Base-by-base conservation (phyloP, 495 filamentous ascomycete genomes). In the Collariella sp. region DNA sequence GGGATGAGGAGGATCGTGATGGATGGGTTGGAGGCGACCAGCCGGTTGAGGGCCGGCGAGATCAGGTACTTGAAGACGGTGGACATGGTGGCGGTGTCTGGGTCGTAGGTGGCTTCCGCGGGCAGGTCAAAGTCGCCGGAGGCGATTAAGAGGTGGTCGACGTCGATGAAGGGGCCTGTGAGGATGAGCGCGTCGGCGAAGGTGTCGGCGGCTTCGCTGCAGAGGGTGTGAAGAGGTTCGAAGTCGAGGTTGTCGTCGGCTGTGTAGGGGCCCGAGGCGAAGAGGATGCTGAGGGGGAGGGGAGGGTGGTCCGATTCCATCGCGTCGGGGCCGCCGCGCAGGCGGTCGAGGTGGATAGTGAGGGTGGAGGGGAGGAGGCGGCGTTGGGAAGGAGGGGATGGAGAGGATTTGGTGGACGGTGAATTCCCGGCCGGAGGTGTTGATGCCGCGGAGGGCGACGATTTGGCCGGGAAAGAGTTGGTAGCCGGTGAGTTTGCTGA, bases 401-500 rank as follows among this genome's bases (percentile, higher is more conserved):
- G 82, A 72, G 5, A 97, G 76, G 11, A 91, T 69, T 60, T 96
- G 83, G 22, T 78, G 81, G 39, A 95, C 88, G 0, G 82, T 78
- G 58, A 98, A 96, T 53, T 87, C 85, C 20, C 84, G 79, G 5
- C 91, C 91, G 15, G 86, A 87, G 6, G 89, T 83, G 62, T 97
- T 97, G 62, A 85, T 86, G 9, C 93, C 93, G 35, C 78, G 76
- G 15, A 96, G 71, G 9, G 91, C 93, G 18, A 94, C 86, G 44
- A 96, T 95, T 64, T 96, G 89, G 16, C 93, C 93, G 0, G 91
- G 91, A 69, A 98, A 96, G 75, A 97, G 89, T 56, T 89, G 86
- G 70, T 83, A 87, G 5, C 80, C 79, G 2, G 75, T 70, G 1
- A 95, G 58, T 0, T 79, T 75, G 54, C 84, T 78, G 7, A 96